phyloP scores from a whole-genome alignment of 1,284 basidiomycete species.

The Pyrrhoderma noxium region DNA sequence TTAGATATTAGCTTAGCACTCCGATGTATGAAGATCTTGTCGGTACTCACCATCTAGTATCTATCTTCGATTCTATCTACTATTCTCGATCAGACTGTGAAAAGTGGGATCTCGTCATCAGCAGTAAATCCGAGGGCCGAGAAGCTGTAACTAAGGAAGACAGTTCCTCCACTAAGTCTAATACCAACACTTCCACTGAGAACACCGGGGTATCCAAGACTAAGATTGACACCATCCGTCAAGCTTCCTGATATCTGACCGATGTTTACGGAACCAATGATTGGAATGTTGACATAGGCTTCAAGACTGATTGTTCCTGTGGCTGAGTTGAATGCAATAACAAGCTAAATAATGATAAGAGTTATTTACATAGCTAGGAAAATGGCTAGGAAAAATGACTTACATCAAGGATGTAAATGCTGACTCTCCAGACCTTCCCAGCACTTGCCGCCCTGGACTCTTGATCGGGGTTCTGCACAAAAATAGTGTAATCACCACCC shows the following conservation, averaged over 20 bases:
- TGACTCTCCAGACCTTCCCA: background rate
- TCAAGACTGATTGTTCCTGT: background rate
- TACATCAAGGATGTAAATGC: background rate
- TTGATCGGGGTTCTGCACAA: background rate
- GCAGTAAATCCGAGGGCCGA: background rate
- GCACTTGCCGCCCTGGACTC: background rate
- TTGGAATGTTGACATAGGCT: background rate
- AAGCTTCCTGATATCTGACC: background rate
- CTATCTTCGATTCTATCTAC: too few relatives aligned
- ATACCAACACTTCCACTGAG: background rate
- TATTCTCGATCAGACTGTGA: background rate
- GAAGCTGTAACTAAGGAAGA: background rate
- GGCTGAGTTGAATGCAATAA: background rate
- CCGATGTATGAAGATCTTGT: too few relatives aligned
- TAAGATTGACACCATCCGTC: background rate
- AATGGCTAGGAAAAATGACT: background rate
- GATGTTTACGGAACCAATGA: background rate
- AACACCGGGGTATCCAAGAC: background rate
- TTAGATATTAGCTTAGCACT: too few relatives aligned
- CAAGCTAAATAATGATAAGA: too few relatives aligned
- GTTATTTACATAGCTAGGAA: too few relatives aligned
- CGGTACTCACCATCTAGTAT: too few relatives aligned
- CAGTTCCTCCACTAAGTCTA: background rate
- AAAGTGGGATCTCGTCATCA: background rate
- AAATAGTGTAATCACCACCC: background rate